Conservation (phyloP, 352 stramenopile genomes). For the Globisporangium lucens region DNA sequence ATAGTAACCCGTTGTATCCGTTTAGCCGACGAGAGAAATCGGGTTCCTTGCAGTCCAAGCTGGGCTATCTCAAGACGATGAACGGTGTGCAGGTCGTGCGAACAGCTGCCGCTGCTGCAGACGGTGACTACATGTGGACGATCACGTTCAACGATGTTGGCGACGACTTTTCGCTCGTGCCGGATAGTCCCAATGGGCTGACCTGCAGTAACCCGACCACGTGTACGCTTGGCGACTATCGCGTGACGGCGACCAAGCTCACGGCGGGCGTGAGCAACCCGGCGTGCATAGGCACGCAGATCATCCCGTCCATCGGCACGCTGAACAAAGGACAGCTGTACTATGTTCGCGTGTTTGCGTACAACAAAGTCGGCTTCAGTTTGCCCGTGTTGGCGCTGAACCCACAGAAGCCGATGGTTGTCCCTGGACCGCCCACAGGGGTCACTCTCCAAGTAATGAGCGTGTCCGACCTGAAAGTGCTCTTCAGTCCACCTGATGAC, state of each 20-base stretch:
- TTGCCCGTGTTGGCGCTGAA: constrained; percentile 45
- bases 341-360: constrained; percentile 92
- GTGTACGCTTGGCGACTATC: constrained; percentile 33
- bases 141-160: constrained; percentile 89
- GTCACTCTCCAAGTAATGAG: constrained; percentile 66
- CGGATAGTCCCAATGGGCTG: constrained; percentile 24
- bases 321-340: constrained; percentile 92
- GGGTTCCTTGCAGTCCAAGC: constrained; percentile 72
- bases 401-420: constrained; percentile 79
- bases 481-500: constrained; percentile 86
- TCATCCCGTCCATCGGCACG: constrained; percentile 62
- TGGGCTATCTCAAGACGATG: constrained; percentile 45
- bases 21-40: constrained; percentile 43
- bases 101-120: constrained; percentile 31
- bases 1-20: constrained; percentile 16
- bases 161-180: constrained; percentile 71
- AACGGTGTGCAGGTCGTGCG: constrained; percentile 77
- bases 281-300: constrained; percentile 71
- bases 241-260: constrained; percentile 53
- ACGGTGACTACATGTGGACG: constrained; percentile 81
- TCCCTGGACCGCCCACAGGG: constrained; percentile 61
- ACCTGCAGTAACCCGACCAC: constrained; percentile 17
- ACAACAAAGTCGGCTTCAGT: constrained; percentile 94
- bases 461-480: constrained; percentile 85
- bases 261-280: constrained; percentile 69